Base-by-base conservation (phyloP, 2,329 filamentous ascomycete species). In the Aspergillus luchuensis region DNA sequence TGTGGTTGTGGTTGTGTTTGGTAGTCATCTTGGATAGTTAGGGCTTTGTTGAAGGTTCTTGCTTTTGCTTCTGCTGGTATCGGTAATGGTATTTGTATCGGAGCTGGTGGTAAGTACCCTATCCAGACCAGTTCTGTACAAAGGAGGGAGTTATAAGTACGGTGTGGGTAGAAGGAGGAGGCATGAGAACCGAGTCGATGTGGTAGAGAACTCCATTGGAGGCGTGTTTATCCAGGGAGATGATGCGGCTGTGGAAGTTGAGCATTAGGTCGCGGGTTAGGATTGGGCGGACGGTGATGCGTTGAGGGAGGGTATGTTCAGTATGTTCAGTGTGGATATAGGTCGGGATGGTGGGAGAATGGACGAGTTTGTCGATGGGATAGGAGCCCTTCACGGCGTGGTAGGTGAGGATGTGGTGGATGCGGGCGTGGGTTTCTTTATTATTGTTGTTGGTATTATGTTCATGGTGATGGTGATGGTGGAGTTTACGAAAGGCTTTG, bases 141-240 rank as follows among this genome's bases (percentile, higher is more conserved):
- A 0, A 92, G 92, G 39, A 89, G 77, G 38, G 87, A 76, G 56
- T 82, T 78, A 71, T 78, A 71, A 96, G 84, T 33, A 93, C 86
- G 8, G 85, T 82, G 56, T 86, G 81, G 47, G 86, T 80, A 25
- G 80, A 79, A 1, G 90, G 88, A 0, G 92, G 93, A 3, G 92
- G 92, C 8, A 94, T 70, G n/a, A 97, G 83, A 57, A 95, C 80
- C 63, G 81, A 82, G 78, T 92, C 86, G 57, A 97, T 79, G 48
- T 85, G 89, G 75, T 97, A 92, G 65, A 96, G 86, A 41, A 95
- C 82, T 45, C 93, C 92, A 71, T 96, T 96, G 63, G 85, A 88
- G 43, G 87, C 89, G 71, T 85, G 83, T 48, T 19, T 21, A 50
- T 50, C 54, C 4, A 28, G 17, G 1, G 47, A 52, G 4, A 92